Base-by-base conservation (phyloP, 306 rosid genomes). In the Quercus robur region DNA sequence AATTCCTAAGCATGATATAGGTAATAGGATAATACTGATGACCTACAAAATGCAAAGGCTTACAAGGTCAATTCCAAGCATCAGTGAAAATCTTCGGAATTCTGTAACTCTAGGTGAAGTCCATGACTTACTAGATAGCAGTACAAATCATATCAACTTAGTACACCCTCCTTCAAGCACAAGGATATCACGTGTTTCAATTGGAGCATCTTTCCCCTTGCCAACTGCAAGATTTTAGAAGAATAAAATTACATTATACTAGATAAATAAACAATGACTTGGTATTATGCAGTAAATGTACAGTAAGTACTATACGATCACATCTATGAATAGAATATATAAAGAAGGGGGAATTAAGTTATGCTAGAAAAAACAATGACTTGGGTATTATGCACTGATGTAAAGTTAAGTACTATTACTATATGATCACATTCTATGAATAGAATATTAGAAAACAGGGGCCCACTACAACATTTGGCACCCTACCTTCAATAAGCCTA, bases 161-260 rank as follows among this genome's bases (percentile, higher is more conserved):
- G 71, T 38, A 85, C 74, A 25, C 83, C 92, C 26, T 90, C 94
- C 86, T 91, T 86, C 89, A 95, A 88, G 75, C 92, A 93, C 92
- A 86, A 61, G 33, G 94, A 84, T 75, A 93, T 71, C 35, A 86
- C 78, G 41, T 81, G 90, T 81, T 89, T 95, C 91, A 95, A 77
- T 78, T 93, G 97, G 56, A 80, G 82, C 90, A 91, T 80, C 92
- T 93, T 93, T 46, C 87, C 84, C 82, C 90, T 89, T 33, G 87
- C 91, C 81, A 69, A 81, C 99, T 95, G 98, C 91, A 82, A 49
- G 70, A 55, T 75, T 75, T 74, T 73, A 75, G 64, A 18, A 83
- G 61, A 64, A 79, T 57, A 6, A 66, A 72, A 75, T 85, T 49
- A 77, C 83, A 80, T 12, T 25, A 44, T 33, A 71, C 61, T 76